Evolutionary conservation across 768 basidiomycete genomes (phyloP).

Genomic region (Pleurotus pulmonarius): DNA sequence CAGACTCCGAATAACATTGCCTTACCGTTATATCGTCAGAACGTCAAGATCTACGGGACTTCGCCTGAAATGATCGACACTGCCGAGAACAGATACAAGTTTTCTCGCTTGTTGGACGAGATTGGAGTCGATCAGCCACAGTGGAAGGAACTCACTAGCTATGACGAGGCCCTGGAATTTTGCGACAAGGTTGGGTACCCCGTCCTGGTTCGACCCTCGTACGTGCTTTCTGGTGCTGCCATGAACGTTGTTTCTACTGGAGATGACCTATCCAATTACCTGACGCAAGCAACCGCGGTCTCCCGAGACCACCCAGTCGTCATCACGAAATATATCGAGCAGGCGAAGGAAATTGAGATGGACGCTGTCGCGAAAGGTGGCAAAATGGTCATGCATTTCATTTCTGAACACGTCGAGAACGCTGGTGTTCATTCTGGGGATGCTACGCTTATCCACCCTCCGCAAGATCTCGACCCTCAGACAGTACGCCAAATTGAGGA

Average conservation of each 20-base stretch:
- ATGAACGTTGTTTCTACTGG: conserved; percentile 98
- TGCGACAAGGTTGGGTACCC: conserved; percentile 94
- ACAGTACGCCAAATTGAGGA: conserved; percentile 96
- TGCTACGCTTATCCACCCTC: conserved; percentile 95
- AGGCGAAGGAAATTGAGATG: conserved; percentile 99
- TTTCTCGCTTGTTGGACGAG: conserved; percentile 94
- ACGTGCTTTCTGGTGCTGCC: conserved; percentile 98
- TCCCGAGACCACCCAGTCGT: conserved; percentile 97
- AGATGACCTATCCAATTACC: conserved; percentile 87
- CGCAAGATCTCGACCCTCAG: conserved; percentile 95
- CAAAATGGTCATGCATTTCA: conserved; percentile 99
- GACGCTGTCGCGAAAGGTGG: conserved; percentile 97
- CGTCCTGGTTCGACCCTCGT: conserved; percentile 95
- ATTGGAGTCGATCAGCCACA: conserved; percentile 97
- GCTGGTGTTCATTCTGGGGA: conserved; percentile 99
- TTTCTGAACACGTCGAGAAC: conserved; percentile 99
- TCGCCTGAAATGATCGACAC: conserved; percentile 99
- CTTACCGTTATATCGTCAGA: conserved; percentile 90
- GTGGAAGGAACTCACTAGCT: conserved; percentile 96
- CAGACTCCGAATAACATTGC: conserved; percentile 99
- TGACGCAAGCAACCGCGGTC: conserved; percentile 93
- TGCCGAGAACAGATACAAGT: conserved; percentile 99
- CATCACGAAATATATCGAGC: conserved; percentile 98
- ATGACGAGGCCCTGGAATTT: conserved; percentile 83
- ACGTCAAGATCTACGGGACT: conserved; percentile 97